A percentile compares a stretch with the other conserved stretches of the same genome.
phyloP scores from a whole-genome alignment of 768 basidiomycete species.

The Dictyophora rubrovolvata region DNA sequence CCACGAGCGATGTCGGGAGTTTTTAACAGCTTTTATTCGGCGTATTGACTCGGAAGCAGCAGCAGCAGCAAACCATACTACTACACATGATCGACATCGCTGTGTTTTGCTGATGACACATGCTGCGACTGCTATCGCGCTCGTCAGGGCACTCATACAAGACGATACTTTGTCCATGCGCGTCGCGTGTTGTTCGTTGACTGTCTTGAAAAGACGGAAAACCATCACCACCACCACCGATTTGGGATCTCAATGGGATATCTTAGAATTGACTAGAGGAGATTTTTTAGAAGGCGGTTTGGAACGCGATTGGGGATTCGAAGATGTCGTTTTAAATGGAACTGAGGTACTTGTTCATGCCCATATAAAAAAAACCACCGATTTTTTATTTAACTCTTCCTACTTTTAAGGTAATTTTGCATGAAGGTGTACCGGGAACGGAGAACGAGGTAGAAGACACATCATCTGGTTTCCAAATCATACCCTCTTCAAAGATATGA shows the following conservation, averaged over 20 bases:
- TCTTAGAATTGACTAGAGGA: slow-evolving; percentile 41
- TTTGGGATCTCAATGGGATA: slow-evolving; percentile 30
- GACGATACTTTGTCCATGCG: slow-evolving; percentile 42
- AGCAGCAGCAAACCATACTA: no score
- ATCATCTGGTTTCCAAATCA: slow-evolving; percentile 29
- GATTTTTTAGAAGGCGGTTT: slow-evolving; percentile 48
- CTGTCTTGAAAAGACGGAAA: slow-evolving; percentile 20
- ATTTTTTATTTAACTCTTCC: slow-evolving; percentile 3
- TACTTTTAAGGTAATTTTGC: slow-evolving; percentile 48
- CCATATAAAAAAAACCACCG: neutral
- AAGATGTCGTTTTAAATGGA: slow-evolving; percentile 48
- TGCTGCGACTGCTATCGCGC: slow-evolving; percentile 63
- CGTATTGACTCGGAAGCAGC: slow-evolving; percentile 32
- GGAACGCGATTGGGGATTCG: slow-evolving; percentile 72
- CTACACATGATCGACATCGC: slow-evolving; percentile 23
- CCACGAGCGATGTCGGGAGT: slow-evolving; percentile 47
- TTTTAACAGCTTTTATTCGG: slow-evolving; percentile 41
- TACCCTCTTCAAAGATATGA: neutral
- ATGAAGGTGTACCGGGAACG: slow-evolving; percentile 58
- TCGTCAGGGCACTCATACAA: slow-evolving; percentile 49
- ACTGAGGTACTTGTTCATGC: slow-evolving; percentile 39
- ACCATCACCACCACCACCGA: slow-evolving; percentile 4
- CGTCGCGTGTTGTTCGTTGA: slow-evolving; percentile 70
- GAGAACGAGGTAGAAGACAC: slow-evolving; percentile 47
- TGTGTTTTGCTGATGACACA: slow-evolving; percentile 59